Evolutionary conservation across 768 basidiomycete species (phyloP), one percentile per base, ranked within the genome.

Genomic region (Boletus edulis): DNA sequence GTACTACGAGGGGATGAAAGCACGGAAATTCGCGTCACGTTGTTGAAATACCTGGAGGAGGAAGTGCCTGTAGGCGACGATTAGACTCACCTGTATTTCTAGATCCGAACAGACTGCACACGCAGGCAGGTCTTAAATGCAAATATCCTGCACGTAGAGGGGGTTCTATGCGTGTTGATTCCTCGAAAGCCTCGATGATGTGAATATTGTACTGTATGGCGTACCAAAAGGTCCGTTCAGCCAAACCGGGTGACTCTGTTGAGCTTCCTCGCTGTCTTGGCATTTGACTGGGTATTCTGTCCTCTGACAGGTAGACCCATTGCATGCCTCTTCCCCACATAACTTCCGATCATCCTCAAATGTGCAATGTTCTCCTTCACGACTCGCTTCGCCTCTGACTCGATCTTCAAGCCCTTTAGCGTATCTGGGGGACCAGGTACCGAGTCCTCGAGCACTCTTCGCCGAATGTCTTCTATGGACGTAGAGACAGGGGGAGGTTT

Each of bases 11-110:
- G 97, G 4, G 97, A 98, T 65, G 96, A 98, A 65, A 85, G 76
- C 59, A 98, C 96, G 22, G 96, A 97, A 71, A 88, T 99, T 61
- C 82, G 89, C 47, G 96, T 99, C 51, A 89, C 84, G 62, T 74
- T 99, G 61, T 74, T 97, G 52, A 91, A 94, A 72, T 89, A 96
- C 67, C 71, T 98, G 59, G 97, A 99, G 68, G 97, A 99, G 72
- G 97, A 99, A 71, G 86, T 96, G 27, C 94, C 94, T 1, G 81
- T 90, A 41, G 93, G 90, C 53, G 94, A 97, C 66, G 94, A 97
- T 73, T 96, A 78, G 72, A 71, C 56, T 66, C 54, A 59, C 60
- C 51, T 62, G 56, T 66, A 54, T 47, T 48, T 57, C 39, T 61
- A 58, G 57, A 48, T 31, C 50, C 47, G 10, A 34, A 45, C 32